Base-by-base conservation (phyloP, 1,139 yeast genomes). In the Neolecta irregularis region DNA sequence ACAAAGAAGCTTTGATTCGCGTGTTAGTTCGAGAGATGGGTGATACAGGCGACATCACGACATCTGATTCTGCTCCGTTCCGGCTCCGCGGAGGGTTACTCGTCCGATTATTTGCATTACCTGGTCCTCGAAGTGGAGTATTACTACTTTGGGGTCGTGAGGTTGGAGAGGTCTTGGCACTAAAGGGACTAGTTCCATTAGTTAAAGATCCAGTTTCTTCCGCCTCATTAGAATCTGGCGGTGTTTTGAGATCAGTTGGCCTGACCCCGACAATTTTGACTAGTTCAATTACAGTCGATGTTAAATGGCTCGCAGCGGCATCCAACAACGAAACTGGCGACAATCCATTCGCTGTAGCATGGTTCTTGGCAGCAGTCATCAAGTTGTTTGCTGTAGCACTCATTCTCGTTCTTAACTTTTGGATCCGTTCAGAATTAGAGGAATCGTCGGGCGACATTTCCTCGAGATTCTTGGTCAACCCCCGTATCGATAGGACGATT, bases 301-400 rank as follows among this genome's bases (percentile, higher is more conserved):
- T 65, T 32, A 85, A 58, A 50, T 83, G 94, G 24, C 80, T 69
- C 7, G 81, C 61, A 0, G 95, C 76, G 18, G 85, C 72, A 55
- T 81, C 80, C 26, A 85, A 64, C 6, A 83, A 67, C 24, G 78
- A 61, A 38, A 67, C 67, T 1, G 96, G 95, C 36, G 81, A 58
- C 9, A 79, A 50, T 6, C 67, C 66, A 4, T 68, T 61, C 43
- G 78, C 74, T 5, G 72, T 59, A 1, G 80, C 72, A 53, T 63
- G 79, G 51, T 81, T 81, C 48, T 94, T 67, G 0, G 92, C 69
- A 0, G 88, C 69, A 3, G 93, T 73, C 34, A 85, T 70, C 1
- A 76, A 67, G 56, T 77, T 83, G 20, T 83, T 72, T 9, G 79
- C 69, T 0, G 92, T 66, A 34, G 77, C 78, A 39, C 80, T 68